These are phyloP conservation scores for Leishmania martiniquensis DNA, from an alignment of 208 protist species.

Conservation along the genomic window DNA sequence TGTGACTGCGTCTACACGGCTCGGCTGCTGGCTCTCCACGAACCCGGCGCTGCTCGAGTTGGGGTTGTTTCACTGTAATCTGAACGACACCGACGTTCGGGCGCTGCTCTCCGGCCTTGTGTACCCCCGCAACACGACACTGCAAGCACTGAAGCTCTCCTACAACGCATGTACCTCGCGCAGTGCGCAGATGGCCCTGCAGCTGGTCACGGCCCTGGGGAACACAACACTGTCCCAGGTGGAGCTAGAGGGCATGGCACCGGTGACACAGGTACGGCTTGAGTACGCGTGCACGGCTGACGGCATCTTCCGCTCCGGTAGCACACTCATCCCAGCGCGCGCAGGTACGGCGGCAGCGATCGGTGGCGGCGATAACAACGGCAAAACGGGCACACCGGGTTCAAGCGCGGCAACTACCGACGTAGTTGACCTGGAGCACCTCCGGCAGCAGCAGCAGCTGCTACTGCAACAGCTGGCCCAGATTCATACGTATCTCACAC, in stretches of 20 bases:
- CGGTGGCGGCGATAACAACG: neutral
- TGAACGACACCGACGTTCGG: slow-evolving; percentile 60
- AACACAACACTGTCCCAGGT: slow-evolving; percentile 21
- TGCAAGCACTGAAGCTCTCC: slow-evolving; percentile 18
- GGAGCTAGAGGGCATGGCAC: slow-evolving; percentile 20
- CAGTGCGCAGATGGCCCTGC: slow-evolving; percentile 17
- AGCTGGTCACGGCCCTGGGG: slow-evolving; percentile 14
- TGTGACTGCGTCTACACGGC: slow-evolving; percentile 5
- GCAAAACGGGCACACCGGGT: neutral
- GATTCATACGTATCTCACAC: slow-evolving; percentile 2
- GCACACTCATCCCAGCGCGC: slow-evolving; percentile 6
- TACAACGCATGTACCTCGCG: slow-evolving; percentile 34
- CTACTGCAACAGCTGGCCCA: neutral
- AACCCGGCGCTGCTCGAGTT: slow-evolving; percentile 52
- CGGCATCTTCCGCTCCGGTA: slow-evolving; percentile 32
- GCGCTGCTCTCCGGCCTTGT: slow-evolving; percentile 45
- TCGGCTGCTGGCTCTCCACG: slow-evolving; percentile 40
- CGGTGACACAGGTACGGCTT: slow-evolving; percentile 22
- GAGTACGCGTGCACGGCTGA: slow-evolving; percentile 34
- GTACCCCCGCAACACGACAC: neutral
- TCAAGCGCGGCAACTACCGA: neutral
- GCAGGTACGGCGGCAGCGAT: neutral
- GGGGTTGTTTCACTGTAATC: slow-evolving; percentile 63
- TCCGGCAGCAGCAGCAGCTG: neutral
- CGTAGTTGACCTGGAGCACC: neutral